A percentile compares a stretch with the other conserved stretches of the same genome.
These are phyloP conservation scores for Chytriomyces sp. DNA, from an alignment of 192 early-diverging fungal genomes.

Conservation along the genomic window DNA sequence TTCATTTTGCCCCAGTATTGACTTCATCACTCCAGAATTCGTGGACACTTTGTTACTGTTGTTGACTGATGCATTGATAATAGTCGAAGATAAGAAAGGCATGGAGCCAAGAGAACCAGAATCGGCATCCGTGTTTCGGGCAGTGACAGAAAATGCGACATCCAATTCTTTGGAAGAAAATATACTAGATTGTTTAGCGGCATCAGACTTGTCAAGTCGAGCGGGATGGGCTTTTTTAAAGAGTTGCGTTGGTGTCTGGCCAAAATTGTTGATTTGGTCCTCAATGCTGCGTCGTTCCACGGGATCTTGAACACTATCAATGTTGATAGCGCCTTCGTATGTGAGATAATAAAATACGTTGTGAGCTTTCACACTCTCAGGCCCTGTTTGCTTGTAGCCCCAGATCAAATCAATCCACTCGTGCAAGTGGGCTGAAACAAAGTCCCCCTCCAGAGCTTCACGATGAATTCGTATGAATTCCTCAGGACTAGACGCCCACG, in stretches of 20 bases:
- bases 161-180: conserved; percentile 30
- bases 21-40: conserved; percentile 1
- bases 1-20: conserved; percentile 10
- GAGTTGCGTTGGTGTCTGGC: conserved; percentile 90
- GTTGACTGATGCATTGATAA: background rate
- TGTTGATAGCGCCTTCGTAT: conserved; percentile 93
- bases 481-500: conserved; percentile 79
- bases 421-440: conserved; percentile 85
- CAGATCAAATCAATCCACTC: conserved; percentile 96
- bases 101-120: conserved; percentile 14
- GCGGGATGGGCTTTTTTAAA: conserved; percentile 84
- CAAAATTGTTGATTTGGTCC: conserved; percentile 96
- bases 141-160: conserved; percentile 16
- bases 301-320: conserved; percentile 86
- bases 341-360: conserved; percentile 98
- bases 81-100: conserved; percentile 6
- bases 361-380: conserved; percentile 77
- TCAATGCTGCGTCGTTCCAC: conserved; percentile 87
- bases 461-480: conserved; percentile 86
- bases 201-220: conserved; percentile 30
- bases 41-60: too few species aligned
- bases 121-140: background rate
- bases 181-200: conserved; percentile 14
- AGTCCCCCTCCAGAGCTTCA: conserved; percentile 74
- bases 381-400: conserved; percentile 93